Conservation (phyloP, 208 protist genomes). For the Leishmania aethiopica region DNA sequence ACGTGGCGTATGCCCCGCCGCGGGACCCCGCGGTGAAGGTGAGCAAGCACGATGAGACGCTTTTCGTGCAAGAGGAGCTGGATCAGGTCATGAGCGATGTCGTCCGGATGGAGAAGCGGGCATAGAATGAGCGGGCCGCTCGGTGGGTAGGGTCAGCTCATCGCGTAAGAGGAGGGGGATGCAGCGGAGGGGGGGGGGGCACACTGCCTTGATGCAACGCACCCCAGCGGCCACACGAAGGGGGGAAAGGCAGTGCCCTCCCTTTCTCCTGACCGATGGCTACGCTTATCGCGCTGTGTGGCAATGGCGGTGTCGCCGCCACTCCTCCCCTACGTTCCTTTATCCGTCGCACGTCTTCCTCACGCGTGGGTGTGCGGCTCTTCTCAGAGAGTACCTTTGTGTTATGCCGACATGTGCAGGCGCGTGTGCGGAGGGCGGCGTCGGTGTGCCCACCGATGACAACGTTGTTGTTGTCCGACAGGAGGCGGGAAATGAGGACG, state of each 20-base stretch:
- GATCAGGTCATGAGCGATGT: conserved; percentile 26
- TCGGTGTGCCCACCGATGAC: not conserved
- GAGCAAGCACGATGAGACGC: conserved; percentile 54
- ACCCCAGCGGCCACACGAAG: not conserved
- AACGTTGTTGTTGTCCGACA: not conserved
- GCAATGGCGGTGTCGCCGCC: not conserved
- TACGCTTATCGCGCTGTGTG: not conserved
- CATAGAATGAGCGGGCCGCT: not conserved
- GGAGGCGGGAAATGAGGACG: not conserved
- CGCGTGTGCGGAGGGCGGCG: not conserved
- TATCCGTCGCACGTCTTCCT: not conserved
- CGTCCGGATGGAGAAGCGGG: conserved; percentile 13
- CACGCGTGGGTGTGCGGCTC: not conserved
- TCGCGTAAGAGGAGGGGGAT: not conserved
- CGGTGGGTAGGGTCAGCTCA: not conserved
- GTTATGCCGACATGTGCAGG: not conserved
- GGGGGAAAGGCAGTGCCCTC: not conserved
- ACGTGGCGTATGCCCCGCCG: conserved; percentile 24
- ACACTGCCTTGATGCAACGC: not conserved
- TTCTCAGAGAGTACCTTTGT: not conserved
- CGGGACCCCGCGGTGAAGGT: conserved; percentile 33
- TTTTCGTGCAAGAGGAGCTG: conserved; percentile 38
- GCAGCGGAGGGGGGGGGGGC: not conserved
- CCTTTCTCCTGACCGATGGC: not conserved
- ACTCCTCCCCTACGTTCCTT: not conserved